Percentiles rank a stretch among this genome's conserved stretches.
Evolutionary conservation across 2,329 filamentous ascomycete species (phyloP).

Genomic region (Penicillium crustosum): DNA sequence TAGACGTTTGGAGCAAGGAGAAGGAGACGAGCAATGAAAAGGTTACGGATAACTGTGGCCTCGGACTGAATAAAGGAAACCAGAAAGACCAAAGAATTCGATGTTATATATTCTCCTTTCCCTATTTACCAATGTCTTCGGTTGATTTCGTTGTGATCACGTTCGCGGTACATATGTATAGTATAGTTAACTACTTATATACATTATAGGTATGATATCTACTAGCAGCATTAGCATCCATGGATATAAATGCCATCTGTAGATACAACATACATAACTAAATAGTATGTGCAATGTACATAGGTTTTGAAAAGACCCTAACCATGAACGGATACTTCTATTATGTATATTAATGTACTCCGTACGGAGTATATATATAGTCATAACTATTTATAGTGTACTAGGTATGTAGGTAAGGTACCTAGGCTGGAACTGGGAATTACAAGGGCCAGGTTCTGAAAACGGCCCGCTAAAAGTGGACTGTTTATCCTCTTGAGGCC

Average conservation of each 20-base stretch:
- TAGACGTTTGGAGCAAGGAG: conserved; percentile 49
- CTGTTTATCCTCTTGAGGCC: conserved; percentile 25
- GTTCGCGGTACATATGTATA: background rate
- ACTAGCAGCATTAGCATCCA: background rate
- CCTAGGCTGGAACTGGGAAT: background rate
- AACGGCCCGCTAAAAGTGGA: conserved; percentile 24
- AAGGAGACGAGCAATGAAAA: conserved; percentile 28
- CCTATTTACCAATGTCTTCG: background rate
- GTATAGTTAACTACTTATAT: no score
- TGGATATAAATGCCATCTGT: background rate
- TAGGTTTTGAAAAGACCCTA: background rate
- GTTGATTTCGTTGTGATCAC: background rate
- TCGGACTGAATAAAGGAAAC: background rate
- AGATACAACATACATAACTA: background rate
- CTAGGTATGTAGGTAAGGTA: background rate
- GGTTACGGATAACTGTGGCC: background rate
- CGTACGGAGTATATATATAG: no score
- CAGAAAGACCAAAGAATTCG: conserved; percentile 1
- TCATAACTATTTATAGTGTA: no score
- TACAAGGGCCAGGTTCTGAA: conserved; percentile 17
- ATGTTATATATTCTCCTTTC: background rate
- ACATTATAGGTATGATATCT: background rate
- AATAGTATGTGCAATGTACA: no score
- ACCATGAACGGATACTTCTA: background rate
- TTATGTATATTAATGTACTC: no score